A percentile compares a stretch with the other conserved stretches of the same genome.
Evolutionary conservation across 257 asterid genomes (phyloP).

Genomic region (Nemophila menziesii): DNA sequence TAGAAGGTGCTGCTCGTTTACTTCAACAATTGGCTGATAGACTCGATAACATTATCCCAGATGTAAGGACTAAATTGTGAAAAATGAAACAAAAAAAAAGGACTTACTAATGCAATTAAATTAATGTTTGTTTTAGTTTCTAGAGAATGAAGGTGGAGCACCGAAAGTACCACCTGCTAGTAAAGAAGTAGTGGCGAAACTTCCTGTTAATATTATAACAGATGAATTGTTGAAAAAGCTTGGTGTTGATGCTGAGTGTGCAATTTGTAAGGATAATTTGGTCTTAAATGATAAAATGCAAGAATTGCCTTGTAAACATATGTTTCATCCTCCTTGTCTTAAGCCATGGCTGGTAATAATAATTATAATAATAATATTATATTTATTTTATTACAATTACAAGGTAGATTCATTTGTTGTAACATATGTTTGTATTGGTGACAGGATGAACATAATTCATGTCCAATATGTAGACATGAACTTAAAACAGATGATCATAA

Average conservation of each 20-base stretch:
- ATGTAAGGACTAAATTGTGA: constrained; percentile 35
- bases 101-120: not conserved
- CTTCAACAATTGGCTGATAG: constrained; percentile 42
- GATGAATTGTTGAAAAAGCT: constrained; percentile 48
- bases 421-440: not conserved
- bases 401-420: not conserved
- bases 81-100: not conserved
- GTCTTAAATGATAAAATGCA: constrained; percentile 71
- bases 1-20: constrained; percentile 31
- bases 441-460: constrained; percentile 89
- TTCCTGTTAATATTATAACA: constrained; percentile 57
- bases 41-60: constrained; percentile 58
- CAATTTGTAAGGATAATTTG: constrained; percentile 83
- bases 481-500: constrained; percentile 83
- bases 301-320: constrained; percentile 83
- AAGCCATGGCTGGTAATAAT: constrained; percentile 93
- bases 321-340: constrained; percentile 96
- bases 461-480: constrained; percentile 93
- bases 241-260: constrained; percentile 69
- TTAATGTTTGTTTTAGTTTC: constrained; percentile 30
- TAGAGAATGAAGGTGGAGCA: constrained; percentile 44
- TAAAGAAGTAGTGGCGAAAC: constrained; percentile 87
- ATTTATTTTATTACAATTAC: not conserved
- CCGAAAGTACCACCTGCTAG: constrained; percentile 96
- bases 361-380: constrained; percentile 1